These are phyloP conservation scores for Verticillium nubilum DNA, from an alignment of 2,329 filamentous ascomycete genomes.

Conservation along the genomic window DNA sequence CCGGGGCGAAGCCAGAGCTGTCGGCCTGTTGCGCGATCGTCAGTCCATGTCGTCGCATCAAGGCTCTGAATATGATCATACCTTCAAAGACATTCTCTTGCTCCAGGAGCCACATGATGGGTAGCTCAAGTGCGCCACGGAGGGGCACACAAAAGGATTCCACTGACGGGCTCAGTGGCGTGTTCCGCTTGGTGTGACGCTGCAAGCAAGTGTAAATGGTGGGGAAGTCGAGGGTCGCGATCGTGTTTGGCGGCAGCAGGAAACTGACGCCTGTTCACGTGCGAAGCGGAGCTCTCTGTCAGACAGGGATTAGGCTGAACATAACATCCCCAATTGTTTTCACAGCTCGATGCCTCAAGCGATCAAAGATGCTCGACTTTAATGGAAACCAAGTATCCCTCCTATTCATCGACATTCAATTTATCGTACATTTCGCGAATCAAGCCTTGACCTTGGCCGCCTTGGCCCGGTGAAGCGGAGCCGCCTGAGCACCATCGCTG, in stretches of 20 bases:
- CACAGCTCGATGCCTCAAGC: too few species aligned
- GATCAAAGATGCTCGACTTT: too few species aligned
- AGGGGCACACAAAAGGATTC: neutral
- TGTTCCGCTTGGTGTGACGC: slow-evolving; percentile 2
- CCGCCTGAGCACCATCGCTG: slow-evolving; percentile 46
- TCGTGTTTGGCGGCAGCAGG: slow-evolving; percentile 5
- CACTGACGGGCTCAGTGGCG: neutral
- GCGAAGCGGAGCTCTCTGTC: neutral
- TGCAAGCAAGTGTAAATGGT: slow-evolving; percentile 1
- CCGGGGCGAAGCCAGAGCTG: slow-evolving; percentile 82
- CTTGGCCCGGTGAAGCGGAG: neutral
- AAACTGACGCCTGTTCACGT: slow-evolving; percentile 17
- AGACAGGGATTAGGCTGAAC: neutral
- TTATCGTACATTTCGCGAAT: neutral
- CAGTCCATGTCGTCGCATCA: neutral
- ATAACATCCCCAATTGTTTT: neutral
- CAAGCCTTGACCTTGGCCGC: neutral
- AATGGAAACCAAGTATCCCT: neutral
- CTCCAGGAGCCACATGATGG: slow-evolving; percentile 60
- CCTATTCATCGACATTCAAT: neutral
- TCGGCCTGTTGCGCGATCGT: slow-evolving; percentile 21
- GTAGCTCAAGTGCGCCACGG: neutral
- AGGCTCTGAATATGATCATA: slow-evolving; percentile 12
- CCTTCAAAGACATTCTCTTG: slow-evolving; percentile 48
- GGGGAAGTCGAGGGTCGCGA: slow-evolving; percentile 7